Evolutionary conservation across 208 protist genomes (phyloP).

Genomic region (Crithidia fasciculata): DNA sequence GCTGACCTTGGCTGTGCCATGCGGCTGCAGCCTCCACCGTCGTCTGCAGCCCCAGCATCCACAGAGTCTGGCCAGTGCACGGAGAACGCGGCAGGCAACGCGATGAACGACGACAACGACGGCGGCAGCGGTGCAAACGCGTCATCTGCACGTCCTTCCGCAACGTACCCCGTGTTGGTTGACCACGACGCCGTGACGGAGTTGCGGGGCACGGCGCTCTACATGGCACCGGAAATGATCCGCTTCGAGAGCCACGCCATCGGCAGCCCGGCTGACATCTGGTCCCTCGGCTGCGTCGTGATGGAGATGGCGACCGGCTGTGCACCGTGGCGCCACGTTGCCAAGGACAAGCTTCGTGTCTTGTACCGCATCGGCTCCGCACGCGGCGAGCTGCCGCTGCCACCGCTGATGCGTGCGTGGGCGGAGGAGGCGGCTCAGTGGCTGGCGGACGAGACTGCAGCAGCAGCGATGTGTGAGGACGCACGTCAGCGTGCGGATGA

Average conservation of each 20-base stretch:
- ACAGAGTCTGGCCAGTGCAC: no score
- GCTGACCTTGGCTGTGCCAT: conserved; percentile 93
- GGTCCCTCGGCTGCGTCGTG: conserved; percentile 85
- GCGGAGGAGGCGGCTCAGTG: conserved; percentile 47
- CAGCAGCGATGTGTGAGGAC: conserved; percentile 1
- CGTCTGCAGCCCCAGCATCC: neutral
- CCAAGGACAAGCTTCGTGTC: conserved; percentile 57
- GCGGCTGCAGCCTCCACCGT: conserved; percentile 49
- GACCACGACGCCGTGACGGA: conserved; percentile 76
- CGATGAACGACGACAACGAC: neutral
- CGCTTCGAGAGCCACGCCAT: conserved; percentile 64
- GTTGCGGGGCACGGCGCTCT: conserved; percentile 82
- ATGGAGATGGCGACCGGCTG: conserved; percentile 83
- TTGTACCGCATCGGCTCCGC: conserved; percentile 67
- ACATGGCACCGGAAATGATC: conserved; percentile 90
- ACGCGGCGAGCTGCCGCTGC: conserved; percentile 63
- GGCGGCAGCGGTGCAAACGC: conserved; percentile 1
- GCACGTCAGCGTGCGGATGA: neutral
- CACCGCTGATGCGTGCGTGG: conserved; percentile 53
- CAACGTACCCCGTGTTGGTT: conserved; percentile 50
- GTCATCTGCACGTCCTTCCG: neutral
- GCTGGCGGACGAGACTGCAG: conserved; percentile 20
- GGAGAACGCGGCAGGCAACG: neutral
- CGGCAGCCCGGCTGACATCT: conserved; percentile 78
- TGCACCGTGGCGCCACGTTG: conserved; percentile 75